phyloP scores from a whole-genome alignment of 305 asterid genomes.

The Fraxinus ornus region DNA sequence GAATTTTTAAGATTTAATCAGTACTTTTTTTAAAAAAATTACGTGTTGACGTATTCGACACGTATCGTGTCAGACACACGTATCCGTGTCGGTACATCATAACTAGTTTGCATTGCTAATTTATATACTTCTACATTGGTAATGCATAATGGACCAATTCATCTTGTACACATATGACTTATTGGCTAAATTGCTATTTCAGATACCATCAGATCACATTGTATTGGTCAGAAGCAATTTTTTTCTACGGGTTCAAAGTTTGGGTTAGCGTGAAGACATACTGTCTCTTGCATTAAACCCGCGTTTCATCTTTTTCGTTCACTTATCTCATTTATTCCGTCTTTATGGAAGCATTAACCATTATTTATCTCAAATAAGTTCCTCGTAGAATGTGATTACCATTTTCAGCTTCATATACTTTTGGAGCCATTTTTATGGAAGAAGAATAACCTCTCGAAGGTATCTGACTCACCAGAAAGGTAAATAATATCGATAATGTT shows the following conservation, averaged over 20 bases:
- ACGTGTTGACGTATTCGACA: too few relatives aligned
- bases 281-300: neutral
- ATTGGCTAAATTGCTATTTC: conserved; percentile 35
- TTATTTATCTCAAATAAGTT: conserved; percentile 10
- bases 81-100: too few relatives aligned
- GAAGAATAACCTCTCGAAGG: conserved; percentile 39
- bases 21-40: too few relatives aligned
- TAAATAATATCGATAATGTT: conserved; percentile 12
- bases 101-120: conserved; percentile 12
- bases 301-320: neutral
- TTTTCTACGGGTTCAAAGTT: conserved; percentile 77
- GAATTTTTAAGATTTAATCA: too few relatives aligned
- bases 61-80: too few relatives aligned
- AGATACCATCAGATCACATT: conserved; percentile 82
- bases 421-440: conserved; percentile 85
- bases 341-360: conserved; percentile 13
- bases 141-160: conserved; percentile 16
- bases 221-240: conserved; percentile 66
- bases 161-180: conserved; percentile 10
- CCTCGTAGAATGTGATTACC: conserved; percentile 11
- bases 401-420: conserved; percentile 70
- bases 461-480: conserved; percentile 61
- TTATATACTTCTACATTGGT: conserved; percentile 18
- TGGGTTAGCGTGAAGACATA: conserved; percentile 20
- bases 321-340: neutral